phyloP scores from a whole-genome alignment of 2,329 filamentous ascomycete species.

The Colletotrichum sp. region DNA sequence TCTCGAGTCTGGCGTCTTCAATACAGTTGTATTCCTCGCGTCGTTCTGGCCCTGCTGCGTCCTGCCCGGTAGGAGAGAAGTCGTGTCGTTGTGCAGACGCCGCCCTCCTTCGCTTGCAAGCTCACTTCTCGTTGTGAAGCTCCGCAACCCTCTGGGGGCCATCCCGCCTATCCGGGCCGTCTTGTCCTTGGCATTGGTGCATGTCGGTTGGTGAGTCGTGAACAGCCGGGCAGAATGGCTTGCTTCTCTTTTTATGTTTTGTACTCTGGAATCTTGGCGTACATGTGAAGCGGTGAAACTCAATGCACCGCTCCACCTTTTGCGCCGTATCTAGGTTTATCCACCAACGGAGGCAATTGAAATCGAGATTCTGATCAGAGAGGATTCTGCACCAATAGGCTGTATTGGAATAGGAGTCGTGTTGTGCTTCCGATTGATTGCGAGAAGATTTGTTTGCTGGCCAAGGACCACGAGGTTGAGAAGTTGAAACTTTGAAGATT shows the following conservation, averaged over 20 bases:
- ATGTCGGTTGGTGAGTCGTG: background rate
- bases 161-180: slow-evolving; percentile 14
- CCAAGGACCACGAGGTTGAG: background rate
- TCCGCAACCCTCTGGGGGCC: background rate
- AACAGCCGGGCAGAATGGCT: background rate
- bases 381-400: slow-evolving; percentile 2
- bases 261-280: slow-evolving; percentile 3
- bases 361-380: background rate
- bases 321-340: slow-evolving; percentile 5
- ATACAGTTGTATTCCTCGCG: background rate
- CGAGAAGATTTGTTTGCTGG: background rate
- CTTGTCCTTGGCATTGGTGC: background rate
- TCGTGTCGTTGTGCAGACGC: background rate
- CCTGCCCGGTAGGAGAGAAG: background rate
- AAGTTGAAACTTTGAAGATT: background rate
- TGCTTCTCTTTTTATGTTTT: slow-evolving; percentile 17
- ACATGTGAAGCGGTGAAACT: slow-evolving; percentile 4
- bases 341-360: slow-evolving; percentile 12
- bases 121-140: background rate
- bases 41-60: background rate
- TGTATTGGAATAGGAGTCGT: background rate
- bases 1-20: background rate
- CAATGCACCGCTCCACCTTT: slow-evolving; percentile 1
- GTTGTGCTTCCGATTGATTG: slow-evolving; percentile 5
- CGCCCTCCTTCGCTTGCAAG: background rate